Base-by-base conservation (phyloP, 768 basidiomycete species). In the Agaricus bisporus region DNA sequence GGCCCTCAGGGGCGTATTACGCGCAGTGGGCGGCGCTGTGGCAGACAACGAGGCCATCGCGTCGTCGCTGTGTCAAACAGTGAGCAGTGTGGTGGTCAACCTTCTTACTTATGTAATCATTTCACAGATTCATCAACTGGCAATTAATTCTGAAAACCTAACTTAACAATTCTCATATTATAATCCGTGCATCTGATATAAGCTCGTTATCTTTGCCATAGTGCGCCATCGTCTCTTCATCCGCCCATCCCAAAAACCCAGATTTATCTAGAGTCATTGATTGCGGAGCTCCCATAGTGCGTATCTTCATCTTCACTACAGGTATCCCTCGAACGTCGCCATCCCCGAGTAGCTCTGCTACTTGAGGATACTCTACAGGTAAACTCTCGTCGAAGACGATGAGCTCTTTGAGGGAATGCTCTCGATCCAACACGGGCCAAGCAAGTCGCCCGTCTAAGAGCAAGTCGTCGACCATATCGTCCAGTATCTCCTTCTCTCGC, bases 1-100 rank as follows among this genome's bases (percentile, higher is more conserved):
- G 2, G 82, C 82, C 56, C 76, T 72, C 14, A 77, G 67, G 6
- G 80, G 77, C 14, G 74, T 14, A 18, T 20, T 20, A 20, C 48
- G 48, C 12, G 22, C 18, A 12, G 12, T 8, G 14, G 22, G 48
- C 3, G 35, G 32, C 11, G 22, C 36, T 18, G 25, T 39, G 37
- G 48, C 22, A 6, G 14, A 36, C 18, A 36, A 38, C 20, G 36
- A 39, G 5, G 48, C 22, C 48, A 48, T 39, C 18, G 15, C 32
- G 18, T 39, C 18, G 36, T 48, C 48, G 22, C 14, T 20, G 48
- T 26, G 2, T 32, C 7, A 5, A 20, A 5, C 47, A 29, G 35
- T 35, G 47, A 48, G 35, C 35, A 18, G 26, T n/a, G 35, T 20
- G 5, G 20, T 2, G 37, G 48, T 37, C 28, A 11, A 29, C 29